Conservation (phyloP, 257 asterid genomes). For the Nicotiana tomentosiformis region DNA sequence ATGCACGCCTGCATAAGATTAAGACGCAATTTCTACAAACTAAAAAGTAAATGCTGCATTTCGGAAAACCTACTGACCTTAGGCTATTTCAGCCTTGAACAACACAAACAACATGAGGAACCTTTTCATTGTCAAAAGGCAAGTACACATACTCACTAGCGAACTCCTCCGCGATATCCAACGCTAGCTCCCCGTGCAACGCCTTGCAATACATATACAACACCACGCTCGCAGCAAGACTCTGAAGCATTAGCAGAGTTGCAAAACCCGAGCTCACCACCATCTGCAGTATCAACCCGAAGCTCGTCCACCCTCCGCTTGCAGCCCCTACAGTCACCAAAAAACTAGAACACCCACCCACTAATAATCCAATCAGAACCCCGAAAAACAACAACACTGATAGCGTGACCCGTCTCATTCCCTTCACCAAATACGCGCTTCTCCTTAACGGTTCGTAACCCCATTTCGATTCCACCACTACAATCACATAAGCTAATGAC, state of each 20-base stretch:
- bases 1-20: not conserved
- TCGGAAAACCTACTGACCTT: conserved; percentile 6
- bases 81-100: conserved; percentile 15
- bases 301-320: conserved; percentile 32
- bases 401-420: conserved; percentile 38
- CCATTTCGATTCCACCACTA: conserved; percentile 59
- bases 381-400: conserved; percentile 22
- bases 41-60: not conserved
- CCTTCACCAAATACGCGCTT: conserved; percentile 51
- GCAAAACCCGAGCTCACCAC: conserved; percentile 30
- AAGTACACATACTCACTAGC: conserved; percentile 64
- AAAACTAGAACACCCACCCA: conserved; percentile 22
- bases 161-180: conserved; percentile 84
- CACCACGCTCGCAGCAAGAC: conserved; percentile 29
- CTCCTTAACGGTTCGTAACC: conserved; percentile 51
- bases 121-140: conserved; percentile 78
- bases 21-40: not conserved
- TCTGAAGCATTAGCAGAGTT: conserved; percentile 34
- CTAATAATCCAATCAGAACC: conserved; percentile 12
- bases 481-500: conserved; percentile 40
- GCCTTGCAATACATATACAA: conserved; percentile 65
- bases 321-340: conserved; percentile 21
- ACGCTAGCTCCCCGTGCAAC: conserved; percentile 65
- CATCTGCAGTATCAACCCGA: conserved; percentile 41
- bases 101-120: conserved; percentile 77